Evolutionary conservation across 495 filamentous ascomycete species (phyloP), one percentile per base, ranked within the genome.

Genomic region (Penicillium verhagenii): DNA sequence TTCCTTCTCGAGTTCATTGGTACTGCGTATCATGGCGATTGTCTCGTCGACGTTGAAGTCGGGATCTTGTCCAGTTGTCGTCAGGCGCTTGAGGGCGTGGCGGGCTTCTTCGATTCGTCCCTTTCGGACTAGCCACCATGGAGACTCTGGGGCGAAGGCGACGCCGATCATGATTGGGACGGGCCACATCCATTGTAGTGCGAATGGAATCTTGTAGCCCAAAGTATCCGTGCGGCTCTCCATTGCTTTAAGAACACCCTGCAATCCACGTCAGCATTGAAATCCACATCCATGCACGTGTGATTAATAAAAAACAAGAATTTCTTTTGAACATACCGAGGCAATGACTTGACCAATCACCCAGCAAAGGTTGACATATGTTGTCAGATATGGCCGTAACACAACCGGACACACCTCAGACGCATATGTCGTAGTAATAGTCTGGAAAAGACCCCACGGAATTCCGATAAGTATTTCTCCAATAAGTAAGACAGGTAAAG

Each of bases 121-220:
- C 59, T 81, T 85, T 6, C 89, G 81, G 33, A 92, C 84, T 5
- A 91, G 80, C 89, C 89, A 92, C 88, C 86, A 92, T 0, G 89
- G 89, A 1, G 79, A 84, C 66, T 93, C 89, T 2, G 89, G 89
- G 0, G 87, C 87, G 11, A 89, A 79, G 29, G 72, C 75, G 49
- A 90, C 82, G 8, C 85, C 86, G 31, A 89, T 75, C 40, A 87
- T 79, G 5, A 93, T 74, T 0, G 87, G 87, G 0, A 86, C 65
- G 0, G 88, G 88, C 87, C 88, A 93, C 75, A 91, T 85, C 89
- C 89, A 93, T 71, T 93, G 89, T 2, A 90, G 63, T 4, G 81
- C 83, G 59, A 87, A 91, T 0, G 85, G 84, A 31, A 85, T 82
- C 10, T 82, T 76, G 63, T 87, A 88, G 2, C 80, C 77, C 85